Evolutionary conservation across 768 basidiomycete genomes (phyloP).

Genomic region (Termitomyces sp.): DNA sequence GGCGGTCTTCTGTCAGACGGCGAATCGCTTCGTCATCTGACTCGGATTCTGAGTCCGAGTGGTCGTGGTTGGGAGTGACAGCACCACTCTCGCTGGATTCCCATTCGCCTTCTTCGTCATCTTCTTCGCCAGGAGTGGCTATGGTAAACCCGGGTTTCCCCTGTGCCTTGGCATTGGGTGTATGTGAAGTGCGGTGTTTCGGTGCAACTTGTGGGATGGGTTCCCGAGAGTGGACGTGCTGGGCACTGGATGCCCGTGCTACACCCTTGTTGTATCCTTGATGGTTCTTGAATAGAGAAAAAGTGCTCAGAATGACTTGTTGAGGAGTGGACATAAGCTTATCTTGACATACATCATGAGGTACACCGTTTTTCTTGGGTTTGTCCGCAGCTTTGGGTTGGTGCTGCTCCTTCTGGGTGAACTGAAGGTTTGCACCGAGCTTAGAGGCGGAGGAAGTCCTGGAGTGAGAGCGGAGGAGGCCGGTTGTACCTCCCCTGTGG

Average conservation of each 20-base stretch:
- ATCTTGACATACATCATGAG: slow-evolving; percentile 41
- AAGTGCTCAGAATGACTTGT: not conserved
- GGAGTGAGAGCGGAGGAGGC: slow-evolving; percentile 56
- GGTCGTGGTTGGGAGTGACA: slow-evolving; percentile 55
- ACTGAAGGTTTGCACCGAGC: slow-evolving; percentile 56
- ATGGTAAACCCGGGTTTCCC: slow-evolving; percentile 58
- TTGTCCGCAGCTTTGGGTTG: slow-evolving; percentile 46
- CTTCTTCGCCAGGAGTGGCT: slow-evolving; percentile 41
- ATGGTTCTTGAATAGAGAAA: slow-evolving; percentile 6
- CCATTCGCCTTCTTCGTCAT: slow-evolving; percentile 67
- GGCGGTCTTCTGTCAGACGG: slow-evolving; percentile 14
- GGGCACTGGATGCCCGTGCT: slow-evolving; percentile 30
- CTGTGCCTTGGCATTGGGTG: slow-evolving; percentile 23
- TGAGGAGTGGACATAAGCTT: slow-evolving; percentile 12
- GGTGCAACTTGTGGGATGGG: slow-evolving; percentile 21
- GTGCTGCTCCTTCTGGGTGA: slow-evolving; percentile 61
- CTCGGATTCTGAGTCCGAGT: slow-evolving; percentile 41
- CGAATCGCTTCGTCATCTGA: slow-evolving; percentile 27
- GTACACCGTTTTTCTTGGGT: slow-evolving; percentile 42
- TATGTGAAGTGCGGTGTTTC: slow-evolving; percentile 21
- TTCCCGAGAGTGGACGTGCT: slow-evolving; percentile 32
- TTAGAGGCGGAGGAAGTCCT: slow-evolving; percentile 62
- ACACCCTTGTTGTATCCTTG: slow-evolving; percentile 24
- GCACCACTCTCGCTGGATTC: slow-evolving; percentile 76
- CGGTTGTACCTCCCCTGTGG: slow-evolving; percentile 42